A percentile compares a stretch with the other conserved stretches of the same genome.
These are phyloP conservation scores for Cladosporium austrohemisphaericum DNA, from an alignment of 2,329 filamentous ascomycete species.

Conservation along the genomic window DNA sequence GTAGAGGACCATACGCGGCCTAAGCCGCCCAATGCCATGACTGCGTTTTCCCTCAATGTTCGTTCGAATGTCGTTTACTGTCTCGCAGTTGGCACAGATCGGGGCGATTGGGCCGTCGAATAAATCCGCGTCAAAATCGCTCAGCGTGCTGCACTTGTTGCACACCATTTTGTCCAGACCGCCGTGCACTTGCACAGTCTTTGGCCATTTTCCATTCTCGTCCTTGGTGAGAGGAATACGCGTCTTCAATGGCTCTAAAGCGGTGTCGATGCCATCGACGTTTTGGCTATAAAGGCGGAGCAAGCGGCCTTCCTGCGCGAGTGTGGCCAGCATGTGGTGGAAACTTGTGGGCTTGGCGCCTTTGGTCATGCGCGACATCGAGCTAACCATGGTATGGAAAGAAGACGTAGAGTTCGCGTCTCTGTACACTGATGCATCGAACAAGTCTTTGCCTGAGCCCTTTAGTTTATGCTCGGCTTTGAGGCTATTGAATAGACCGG, in stretches of 20 bases:
- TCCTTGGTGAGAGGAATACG: constrained; percentile 69
- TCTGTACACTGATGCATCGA: constrained; percentile 96
- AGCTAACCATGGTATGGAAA: constrained; percentile 95
- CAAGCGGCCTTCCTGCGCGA: constrained; percentile 81
- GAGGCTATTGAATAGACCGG: constrained; percentile 81
- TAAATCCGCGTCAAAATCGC: constrained; percentile 69
- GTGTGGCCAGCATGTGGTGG: constrained; percentile 86
- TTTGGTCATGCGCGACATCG: constrained; percentile 74
- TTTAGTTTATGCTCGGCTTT: constrained; percentile 87
- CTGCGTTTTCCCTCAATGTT: constrained; percentile 77
- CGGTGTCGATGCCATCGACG: constrained; percentile 90
- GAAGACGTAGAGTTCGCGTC: constrained; percentile 82
- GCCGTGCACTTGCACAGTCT: constrained; percentile 88
- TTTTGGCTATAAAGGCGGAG: constrained; percentile 94
- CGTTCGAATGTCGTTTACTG: constrained; percentile 71
- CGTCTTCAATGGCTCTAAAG: constrained; percentile 74
- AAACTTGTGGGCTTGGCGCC: constrained; percentile 79
- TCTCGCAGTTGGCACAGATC: constrained; percentile 69
- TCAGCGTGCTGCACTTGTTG: constrained; percentile 79
- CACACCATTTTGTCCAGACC: constrained; percentile 95
- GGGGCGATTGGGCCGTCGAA: constrained; percentile 85
- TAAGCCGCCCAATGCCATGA: constrained; percentile 84
- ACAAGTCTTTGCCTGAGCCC: constrained; percentile 88
- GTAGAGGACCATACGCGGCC: constrained; percentile 93
- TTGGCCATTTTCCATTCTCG: constrained; percentile 82